Evolutionary conservation across 2,329 filamentous ascomycete species (phyloP).

Genomic region (Alternaria incomplexa): DNA sequence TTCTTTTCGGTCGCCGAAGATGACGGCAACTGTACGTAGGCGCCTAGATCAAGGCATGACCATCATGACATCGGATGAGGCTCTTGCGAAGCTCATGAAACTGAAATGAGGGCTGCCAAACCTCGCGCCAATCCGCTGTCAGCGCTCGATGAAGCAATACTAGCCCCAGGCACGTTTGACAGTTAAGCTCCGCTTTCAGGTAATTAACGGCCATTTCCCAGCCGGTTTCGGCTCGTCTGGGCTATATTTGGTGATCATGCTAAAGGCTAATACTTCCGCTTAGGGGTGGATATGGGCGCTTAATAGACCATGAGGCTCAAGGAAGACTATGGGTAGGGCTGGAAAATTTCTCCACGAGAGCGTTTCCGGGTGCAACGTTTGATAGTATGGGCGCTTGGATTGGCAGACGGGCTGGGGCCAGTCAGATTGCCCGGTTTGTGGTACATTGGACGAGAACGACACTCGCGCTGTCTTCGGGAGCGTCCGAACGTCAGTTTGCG

Average conservation of each 20-base stretch:
- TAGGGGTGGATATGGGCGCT: conserved; percentile 33
- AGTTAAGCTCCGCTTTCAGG: conserved; percentile 23
- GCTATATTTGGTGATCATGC: conserved; percentile 42
- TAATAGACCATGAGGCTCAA: conserved; percentile 43
- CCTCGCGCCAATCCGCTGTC: conserved; percentile 19
- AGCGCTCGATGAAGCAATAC: conserved; percentile 22
- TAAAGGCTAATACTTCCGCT: conserved; percentile 30
- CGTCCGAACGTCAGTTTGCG: conserved; percentile 16
- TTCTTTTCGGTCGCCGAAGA: conserved; percentile 8
- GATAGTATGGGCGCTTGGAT: conserved; percentile 40
- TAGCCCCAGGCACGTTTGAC: conserved; percentile 26
- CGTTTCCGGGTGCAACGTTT: conserved; percentile 36
- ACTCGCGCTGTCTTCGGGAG: conserved; percentile 26
- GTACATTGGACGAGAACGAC: conserved; percentile 19
- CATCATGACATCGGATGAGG: conserved; percentile 23
- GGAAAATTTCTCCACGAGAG: conserved; percentile 27
- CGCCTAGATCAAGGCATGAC: conserved; percentile 36
- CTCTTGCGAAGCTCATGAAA: conserved; percentile 21
- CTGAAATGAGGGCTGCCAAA: conserved; percentile 20
- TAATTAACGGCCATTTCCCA: conserved; percentile 39
- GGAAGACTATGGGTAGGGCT: conserved; percentile 18
- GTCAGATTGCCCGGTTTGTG: conserved; percentile 18
- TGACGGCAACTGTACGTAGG: conserved; percentile 22
- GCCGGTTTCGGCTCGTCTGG: conserved; percentile 31
- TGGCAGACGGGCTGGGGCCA: conserved; percentile 27